A percentile compares a stretch with the other conserved stretches of the same genome.
phyloP scores from a whole-genome alignment of 2,329 filamentous ascomycete species.

The Hypoxylon sp. region DNA sequence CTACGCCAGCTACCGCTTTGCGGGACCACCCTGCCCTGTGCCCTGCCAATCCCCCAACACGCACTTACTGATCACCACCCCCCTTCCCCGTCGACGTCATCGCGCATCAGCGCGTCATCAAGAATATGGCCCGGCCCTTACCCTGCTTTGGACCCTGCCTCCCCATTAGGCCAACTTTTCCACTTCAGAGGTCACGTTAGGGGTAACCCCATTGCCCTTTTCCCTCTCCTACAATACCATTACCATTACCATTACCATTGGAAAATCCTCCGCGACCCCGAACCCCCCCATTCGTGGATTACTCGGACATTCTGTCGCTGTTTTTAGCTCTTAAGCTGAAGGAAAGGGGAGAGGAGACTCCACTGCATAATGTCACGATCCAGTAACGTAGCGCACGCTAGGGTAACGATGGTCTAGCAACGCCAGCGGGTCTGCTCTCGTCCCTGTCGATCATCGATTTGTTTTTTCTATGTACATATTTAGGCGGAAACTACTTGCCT shows the following conservation, averaged over 20 bases:
- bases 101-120: conserved; percentile 36
- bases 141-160: conserved; percentile 15
- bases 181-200: not conserved
- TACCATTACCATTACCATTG: not conserved
- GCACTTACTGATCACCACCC: not conserved
- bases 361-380: conserved; percentile 17
- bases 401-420: conserved; percentile 2
- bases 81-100: conserved; percentile 35
- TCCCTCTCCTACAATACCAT: too few species aligned
- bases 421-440: conserved; percentile 23
- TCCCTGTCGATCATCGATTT: conserved; percentile 41
- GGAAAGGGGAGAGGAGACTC: not conserved
- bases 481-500: conserved; percentile 12
- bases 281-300: conserved; percentile 2
- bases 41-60: not conserved
- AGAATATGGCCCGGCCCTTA: conserved; percentile 8
- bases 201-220: not conserved
- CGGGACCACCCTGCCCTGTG: not conserved
- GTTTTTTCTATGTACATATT: conserved; percentile 11
- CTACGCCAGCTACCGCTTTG: not conserved
- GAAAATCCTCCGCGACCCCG: conserved; percentile 23
- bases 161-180: conserved; percentile 14
- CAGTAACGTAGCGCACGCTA: conserved; percentile 10
- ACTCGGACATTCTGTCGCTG: not conserved
- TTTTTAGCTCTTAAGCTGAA: not conserved